phyloP scores from a whole-genome alignment of 495 filamentous ascomycete species.

The Lichenothelia convexa region DNA sequence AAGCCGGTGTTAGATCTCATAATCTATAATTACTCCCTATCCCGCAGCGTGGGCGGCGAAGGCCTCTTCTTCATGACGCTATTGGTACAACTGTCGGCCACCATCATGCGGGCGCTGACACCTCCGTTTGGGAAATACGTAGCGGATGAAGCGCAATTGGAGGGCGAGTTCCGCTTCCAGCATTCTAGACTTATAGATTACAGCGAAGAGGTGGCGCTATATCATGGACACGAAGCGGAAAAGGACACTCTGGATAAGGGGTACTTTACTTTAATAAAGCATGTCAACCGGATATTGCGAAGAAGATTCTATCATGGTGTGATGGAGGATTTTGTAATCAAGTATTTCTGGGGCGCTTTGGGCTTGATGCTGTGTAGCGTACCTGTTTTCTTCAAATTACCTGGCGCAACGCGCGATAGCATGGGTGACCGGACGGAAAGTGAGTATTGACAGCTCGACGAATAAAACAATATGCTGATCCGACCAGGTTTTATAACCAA shows the following conservation, averaged over 20 bases:
- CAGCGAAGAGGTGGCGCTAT: constrained; percentile 84
- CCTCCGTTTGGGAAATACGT: constrained; percentile 98
- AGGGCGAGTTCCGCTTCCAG: constrained; percentile 91
- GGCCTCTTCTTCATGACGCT: constrained; percentile 87
- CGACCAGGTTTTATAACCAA: constrained; percentile 70
- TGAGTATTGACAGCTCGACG: constrained; percentile 18
- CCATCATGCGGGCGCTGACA: constrained; percentile 82
- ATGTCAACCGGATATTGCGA: constrained; percentile 88
- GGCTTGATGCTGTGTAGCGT: constrained; percentile 88
- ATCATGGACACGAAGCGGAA: constrained; percentile 84
- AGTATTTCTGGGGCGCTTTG: constrained; percentile 96
- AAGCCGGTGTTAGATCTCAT: constrained; percentile 89
- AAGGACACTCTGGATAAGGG: constrained; percentile 96
- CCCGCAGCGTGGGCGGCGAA: constrained; percentile 83
- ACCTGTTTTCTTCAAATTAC: constrained; percentile 88
- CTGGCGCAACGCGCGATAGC: constrained; percentile 48
- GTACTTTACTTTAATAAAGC: constrained; percentile 96
- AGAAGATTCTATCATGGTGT: constrained; percentile 84
- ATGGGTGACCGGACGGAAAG: constrained; percentile 87
- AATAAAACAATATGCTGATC: background rate
- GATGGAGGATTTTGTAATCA: constrained; percentile 98
- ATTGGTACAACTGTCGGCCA: constrained; percentile 80
- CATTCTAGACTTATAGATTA: constrained; percentile 91
- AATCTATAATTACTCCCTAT: constrained; percentile 88
- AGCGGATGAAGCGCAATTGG: constrained; percentile 81